phyloP scores from a whole-genome alignment of 2,329 filamentous ascomycete species.

The Plectosphaerella cucumerina region DNA sequence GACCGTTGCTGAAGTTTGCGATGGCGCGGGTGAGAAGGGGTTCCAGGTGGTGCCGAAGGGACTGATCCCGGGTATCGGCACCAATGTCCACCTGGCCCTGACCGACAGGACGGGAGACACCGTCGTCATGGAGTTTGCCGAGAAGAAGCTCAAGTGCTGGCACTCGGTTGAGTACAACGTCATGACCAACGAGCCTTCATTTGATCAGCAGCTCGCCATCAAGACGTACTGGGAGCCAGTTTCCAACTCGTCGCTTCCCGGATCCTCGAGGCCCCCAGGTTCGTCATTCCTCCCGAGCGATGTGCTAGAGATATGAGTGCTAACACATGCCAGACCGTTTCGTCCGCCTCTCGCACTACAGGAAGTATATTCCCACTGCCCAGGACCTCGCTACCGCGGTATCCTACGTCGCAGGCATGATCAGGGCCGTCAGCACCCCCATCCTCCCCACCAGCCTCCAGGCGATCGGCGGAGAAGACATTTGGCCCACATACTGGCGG shows the following conservation, averaged over 20 bases:
- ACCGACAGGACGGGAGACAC: constrained; percentile 10
- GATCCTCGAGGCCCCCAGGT: constrained; percentile 7
- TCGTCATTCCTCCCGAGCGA: neutral
- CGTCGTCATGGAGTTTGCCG: constrained; percentile 12
- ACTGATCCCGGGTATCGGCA: constrained; percentile 1
- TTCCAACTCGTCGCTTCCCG: constrained; percentile 6
- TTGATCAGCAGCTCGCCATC: constrained; percentile 7
- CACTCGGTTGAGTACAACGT: constrained; percentile 9
- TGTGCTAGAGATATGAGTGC: no score
- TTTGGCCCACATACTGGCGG: constrained; percentile 14
- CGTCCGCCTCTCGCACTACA: no score
- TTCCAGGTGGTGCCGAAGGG: constrained; percentile 10
- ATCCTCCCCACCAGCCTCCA: neutral
- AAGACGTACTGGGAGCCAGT: constrained; percentile 4
- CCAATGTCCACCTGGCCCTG: constrained; percentile 7
- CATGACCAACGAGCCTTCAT: constrained; percentile 12
- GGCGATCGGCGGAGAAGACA: neutral
- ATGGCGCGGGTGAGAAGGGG: neutral
- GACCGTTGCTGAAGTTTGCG: constrained; percentile 1
- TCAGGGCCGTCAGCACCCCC: constrained; percentile 13
- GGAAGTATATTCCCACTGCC: neutral
- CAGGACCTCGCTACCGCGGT: constrained; percentile 8
- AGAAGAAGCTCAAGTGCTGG: constrained; percentile 11
- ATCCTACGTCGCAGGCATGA: constrained; percentile 12
- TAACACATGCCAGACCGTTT: no score